phyloP scores from a whole-genome alignment of 495 filamentous ascomycete species.

The Articulospora tetracladia region DNA sequence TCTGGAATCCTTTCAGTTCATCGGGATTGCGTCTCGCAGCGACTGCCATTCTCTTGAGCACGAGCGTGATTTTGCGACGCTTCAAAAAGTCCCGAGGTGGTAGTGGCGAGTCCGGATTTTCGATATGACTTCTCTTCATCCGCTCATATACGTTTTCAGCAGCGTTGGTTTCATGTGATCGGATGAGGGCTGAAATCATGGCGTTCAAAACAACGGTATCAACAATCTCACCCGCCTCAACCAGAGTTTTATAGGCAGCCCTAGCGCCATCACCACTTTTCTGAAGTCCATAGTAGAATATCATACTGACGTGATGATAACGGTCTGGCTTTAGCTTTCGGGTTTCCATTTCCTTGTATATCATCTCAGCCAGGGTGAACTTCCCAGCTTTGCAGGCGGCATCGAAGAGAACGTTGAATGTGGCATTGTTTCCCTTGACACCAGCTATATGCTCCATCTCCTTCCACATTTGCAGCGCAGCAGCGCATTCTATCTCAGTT shows the following conservation, averaged over 20 bases:
- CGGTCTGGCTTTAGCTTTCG: conserved; percentile 64
- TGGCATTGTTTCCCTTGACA: conserved; percentile 60
- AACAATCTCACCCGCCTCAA: conserved; percentile 77
- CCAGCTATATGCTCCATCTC: conserved; percentile 78
- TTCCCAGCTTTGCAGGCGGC: conserved; percentile 80
- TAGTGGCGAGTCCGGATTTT: conserved; percentile 27
- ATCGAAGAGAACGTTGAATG: conserved; percentile 91
- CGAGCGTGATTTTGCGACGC: conserved; percentile 51
- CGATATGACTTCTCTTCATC: conserved; percentile 63
- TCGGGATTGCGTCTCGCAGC: conserved; percentile 36
- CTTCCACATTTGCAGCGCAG: conserved; percentile 78
- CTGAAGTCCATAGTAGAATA: conserved; percentile 76
- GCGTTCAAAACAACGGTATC: conserved; percentile 86
- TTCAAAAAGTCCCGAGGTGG: conserved; percentile 38
- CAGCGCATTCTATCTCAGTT: conserved; percentile 59
- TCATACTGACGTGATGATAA: conserved; percentile 70
- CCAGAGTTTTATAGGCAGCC: conserved; percentile 68
- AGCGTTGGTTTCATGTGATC: conserved; percentile 62
- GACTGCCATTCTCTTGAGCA: conserved; percentile 48
- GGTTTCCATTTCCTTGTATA: conserved; percentile 73
- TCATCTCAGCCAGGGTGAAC: conserved; percentile 74
- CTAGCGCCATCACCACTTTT: conserved; percentile 65
- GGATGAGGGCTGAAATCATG: conserved; percentile 73
- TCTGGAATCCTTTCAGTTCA: conserved; percentile 45
- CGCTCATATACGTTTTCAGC: conserved; percentile 76